A percentile compares a stretch with the other conserved stretches of the same genome.
These are phyloP conservation scores for Populus euphratica DNA, from an alignment of 345 rosid species.

Conservation along the genomic window DNA sequence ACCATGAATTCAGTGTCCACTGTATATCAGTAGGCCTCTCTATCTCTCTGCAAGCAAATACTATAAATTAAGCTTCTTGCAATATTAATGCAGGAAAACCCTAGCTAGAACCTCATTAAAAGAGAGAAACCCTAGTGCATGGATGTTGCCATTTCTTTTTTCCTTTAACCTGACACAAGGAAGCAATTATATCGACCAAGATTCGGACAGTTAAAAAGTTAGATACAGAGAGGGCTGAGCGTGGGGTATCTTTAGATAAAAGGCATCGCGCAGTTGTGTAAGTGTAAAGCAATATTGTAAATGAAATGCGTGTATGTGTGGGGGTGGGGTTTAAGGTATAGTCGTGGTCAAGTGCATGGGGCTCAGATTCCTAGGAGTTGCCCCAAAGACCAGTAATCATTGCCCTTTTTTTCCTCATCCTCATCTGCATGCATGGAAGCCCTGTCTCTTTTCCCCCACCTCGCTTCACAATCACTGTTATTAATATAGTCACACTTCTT, in stretches of 20 bases:
- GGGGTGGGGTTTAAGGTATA: constrained; percentile 1
- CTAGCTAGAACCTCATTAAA: not conserved
- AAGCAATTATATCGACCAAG: constrained; percentile 2
- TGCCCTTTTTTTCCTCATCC: constrained; percentile 1
- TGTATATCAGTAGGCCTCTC: not conserved
- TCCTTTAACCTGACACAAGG: not conserved
- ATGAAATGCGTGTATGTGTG: not conserved
- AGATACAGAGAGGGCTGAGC: not conserved
- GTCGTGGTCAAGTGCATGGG: constrained; percentile 14
- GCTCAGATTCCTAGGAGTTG: constrained; percentile 1
- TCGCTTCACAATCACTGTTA: not conserved
- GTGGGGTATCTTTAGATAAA: not conserved
- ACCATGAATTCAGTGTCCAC: constrained; percentile 14
- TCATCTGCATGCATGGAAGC: constrained; percentile 15
- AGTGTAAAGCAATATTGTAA: not conserved
- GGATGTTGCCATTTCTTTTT: not conserved
- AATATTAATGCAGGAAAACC: not conserved
- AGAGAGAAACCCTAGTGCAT: not conserved
- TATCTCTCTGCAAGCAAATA: not conserved
- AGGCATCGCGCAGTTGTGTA: not conserved
- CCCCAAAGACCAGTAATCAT: constrained; percentile 6
- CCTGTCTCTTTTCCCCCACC: not conserved
- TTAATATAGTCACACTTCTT: not conserved
- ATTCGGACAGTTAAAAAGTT: constrained; percentile 5
- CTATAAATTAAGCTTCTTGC: too few species aligned